Base-by-base conservation (phyloP, 495 filamentous ascomycete genomes). In the Hamigera avellanea region DNA sequence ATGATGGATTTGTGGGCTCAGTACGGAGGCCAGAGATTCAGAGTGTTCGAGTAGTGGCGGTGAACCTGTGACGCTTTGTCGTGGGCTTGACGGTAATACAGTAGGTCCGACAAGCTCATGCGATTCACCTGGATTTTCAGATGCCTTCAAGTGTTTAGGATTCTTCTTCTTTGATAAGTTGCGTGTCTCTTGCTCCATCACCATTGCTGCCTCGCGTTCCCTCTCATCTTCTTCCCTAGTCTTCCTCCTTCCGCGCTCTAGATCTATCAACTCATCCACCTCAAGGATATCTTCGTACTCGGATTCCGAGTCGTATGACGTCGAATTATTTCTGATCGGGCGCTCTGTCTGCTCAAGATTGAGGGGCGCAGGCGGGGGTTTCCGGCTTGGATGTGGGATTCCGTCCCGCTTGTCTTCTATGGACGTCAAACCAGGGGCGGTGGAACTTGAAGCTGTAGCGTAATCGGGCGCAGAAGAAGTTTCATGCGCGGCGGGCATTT, bases 141-240 rank as follows among this genome's bases (percentile, higher is more conserved):
- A 19, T 12, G 36, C 18, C 14, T 55, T 57, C 32, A n/a, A 19
- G 3, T 16, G 14, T 19, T 62, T 61, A 32, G 61, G 57, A 32
- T 67, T 69, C 45, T 75, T 74, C 56, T 77, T 80, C 53, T 75
- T 77, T 6, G 77, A 86, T 27, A 68, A 51, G 56, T 76, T 86
- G 35, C 72, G 68, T 29, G 64, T 53, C 42, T 80, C 76, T 14
- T 73, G 63, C 39, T 89, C 81, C 46, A 72, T 73, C 36, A 63
- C 50, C 12, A 77, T 65, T 7, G 77, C 50, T 6, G 72, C 69
- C 54, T 87, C 84, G 26, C 87, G 76, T 33, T 86, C 75, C 36
- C 68, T 66, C 42, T 95, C 87, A 49, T 95, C 87, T 35, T 91
- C 86, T 51, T 87, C 85, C 40, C 87, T 73, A 0, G 87, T 95